phyloP scores from a whole-genome alignment of 352 stramenopile genomes.

The Phytophthora pinifolia region DNA sequence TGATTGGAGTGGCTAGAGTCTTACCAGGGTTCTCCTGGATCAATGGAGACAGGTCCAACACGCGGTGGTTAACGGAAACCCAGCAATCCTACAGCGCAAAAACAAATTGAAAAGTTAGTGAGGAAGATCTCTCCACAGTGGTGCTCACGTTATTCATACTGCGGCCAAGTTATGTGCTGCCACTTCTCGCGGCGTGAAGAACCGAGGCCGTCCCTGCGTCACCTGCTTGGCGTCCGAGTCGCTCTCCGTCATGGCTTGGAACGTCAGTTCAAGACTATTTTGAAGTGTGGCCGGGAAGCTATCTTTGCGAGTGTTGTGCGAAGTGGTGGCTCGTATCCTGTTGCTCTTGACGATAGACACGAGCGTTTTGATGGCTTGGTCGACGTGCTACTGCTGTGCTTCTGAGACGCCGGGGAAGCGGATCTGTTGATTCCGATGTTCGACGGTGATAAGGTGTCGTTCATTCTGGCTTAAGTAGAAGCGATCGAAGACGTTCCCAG shows the following conservation, averaged over 20 bases:
- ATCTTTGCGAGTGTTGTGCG: conserved; percentile 11
- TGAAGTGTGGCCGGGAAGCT: not conserved
- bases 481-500: too few species aligned
- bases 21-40: conserved; percentile 64
- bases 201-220: conserved; percentile 25
- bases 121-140: not conserved
- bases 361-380: too few species aligned
- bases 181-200: conserved; percentile 83
- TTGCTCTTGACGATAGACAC: too few species aligned
- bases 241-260: conserved; percentile 17
- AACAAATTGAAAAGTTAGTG: not conserved
- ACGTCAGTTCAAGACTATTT: conserved; percentile 2
- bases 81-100: conserved; percentile 62
- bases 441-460: too few species aligned
- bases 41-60: conserved; percentile 84
- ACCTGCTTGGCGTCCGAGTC: conserved; percentile 9
- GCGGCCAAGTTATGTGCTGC: conserved; percentile 80
- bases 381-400: too few species aligned
- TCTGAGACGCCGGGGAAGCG: too few species aligned
- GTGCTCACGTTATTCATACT: conserved; percentile 21
- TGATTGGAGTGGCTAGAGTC: not conserved
- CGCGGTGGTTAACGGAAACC: conserved; percentile 71
- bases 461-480: too few species aligned
- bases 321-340: too few species aligned
- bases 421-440: too few species aligned